phyloP scores from a whole-genome alignment of 2,329 filamentous ascomycete species.

The Thermomyces lanuginosus region DNA sequence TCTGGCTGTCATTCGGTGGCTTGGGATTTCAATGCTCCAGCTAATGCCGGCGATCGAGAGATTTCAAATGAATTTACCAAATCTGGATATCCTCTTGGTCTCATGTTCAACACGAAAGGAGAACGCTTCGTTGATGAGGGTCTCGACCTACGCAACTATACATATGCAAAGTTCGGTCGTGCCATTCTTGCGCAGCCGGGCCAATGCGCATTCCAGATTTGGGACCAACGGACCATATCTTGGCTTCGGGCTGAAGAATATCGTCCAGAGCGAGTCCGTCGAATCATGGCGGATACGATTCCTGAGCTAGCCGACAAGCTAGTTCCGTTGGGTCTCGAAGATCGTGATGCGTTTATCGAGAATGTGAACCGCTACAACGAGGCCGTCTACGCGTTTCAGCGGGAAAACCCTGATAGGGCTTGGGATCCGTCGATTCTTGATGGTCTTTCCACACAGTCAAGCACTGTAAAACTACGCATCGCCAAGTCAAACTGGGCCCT shows the following conservation, averaged over 20 bases:
- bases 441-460: slow-evolving; percentile 44
- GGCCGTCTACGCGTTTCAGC: slow-evolving; percentile 34
- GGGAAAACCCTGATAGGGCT: slow-evolving; percentile 28
- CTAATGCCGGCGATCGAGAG: slow-evolving; percentile 39
- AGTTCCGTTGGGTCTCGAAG: slow-evolving; percentile 33
- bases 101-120: slow-evolving; percentile 47
- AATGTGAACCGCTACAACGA: slow-evolving; percentile 42
- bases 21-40: slow-evolving; percentile 48
- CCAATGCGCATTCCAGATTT: slow-evolving; percentile 47
- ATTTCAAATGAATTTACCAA: slow-evolving; percentile 53
- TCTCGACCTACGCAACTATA: slow-evolving; percentile 48
- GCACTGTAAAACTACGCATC: slow-evolving; percentile 25
- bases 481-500: slow-evolving; percentile 53
- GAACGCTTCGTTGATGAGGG: slow-evolving; percentile 52
- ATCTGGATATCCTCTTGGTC: slow-evolving; percentile 48
- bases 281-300: slow-evolving; percentile 35
- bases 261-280: slow-evolving; percentile 38
- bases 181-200: slow-evolving; percentile 45
- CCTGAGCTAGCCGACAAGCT: slow-evolving; percentile 39
- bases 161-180: slow-evolving; percentile 49
- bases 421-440: slow-evolving; percentile 48
- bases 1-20: slow-evolving; percentile 48
- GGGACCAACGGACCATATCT: slow-evolving; percentile 37
- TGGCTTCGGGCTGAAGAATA: slow-evolving; percentile 49
- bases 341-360: slow-evolving; percentile 32